A percentile compares a stretch with the other conserved stretches of the same genome.
phyloP scores from a whole-genome alignment of 176 grass and related monocot species.

The Eragrostis nindensis region DNA sequence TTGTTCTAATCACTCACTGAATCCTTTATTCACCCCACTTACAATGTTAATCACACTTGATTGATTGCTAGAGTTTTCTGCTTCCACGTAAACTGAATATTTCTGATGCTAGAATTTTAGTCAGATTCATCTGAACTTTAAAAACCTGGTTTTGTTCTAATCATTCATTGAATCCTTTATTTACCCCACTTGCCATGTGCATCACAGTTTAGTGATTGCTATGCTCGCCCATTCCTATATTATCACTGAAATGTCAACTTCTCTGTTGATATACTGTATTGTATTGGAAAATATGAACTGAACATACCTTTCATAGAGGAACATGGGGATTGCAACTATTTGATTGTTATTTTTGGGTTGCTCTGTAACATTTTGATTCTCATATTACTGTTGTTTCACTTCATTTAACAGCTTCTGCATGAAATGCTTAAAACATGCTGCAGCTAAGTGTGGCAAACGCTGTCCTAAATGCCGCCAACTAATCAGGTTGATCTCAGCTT shows the following conservation, averaged over 20 bases:
- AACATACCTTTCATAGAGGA: neutral
- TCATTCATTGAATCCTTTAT: neutral
- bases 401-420: conserved; percentile 75
- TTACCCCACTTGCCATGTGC: neutral
- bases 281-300: neutral
- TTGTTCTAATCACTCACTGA: neutral
- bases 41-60: neutral
- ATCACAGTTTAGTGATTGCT: neutral
- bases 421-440: conserved; percentile 79
- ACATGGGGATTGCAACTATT: neutral
- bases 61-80: neutral
- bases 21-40: neutral
- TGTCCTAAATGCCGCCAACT: conserved; percentile 89
- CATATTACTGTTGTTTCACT: neutral
- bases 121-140: neutral
- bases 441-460: conserved; percentile 76
- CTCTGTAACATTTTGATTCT: conserved; percentile 5
- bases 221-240: neutral
- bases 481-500: conserved; percentile 61
- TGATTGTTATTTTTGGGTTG: neutral
- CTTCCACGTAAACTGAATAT: neutral
- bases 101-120: neutral
- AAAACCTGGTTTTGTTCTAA: neutral
- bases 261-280: neutral
- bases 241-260: neutral